These are phyloP conservation scores for Dactylellina sp. DNA, from an alignment of 2,329 filamentous ascomycete species.

Conservation along the genomic window DNA sequence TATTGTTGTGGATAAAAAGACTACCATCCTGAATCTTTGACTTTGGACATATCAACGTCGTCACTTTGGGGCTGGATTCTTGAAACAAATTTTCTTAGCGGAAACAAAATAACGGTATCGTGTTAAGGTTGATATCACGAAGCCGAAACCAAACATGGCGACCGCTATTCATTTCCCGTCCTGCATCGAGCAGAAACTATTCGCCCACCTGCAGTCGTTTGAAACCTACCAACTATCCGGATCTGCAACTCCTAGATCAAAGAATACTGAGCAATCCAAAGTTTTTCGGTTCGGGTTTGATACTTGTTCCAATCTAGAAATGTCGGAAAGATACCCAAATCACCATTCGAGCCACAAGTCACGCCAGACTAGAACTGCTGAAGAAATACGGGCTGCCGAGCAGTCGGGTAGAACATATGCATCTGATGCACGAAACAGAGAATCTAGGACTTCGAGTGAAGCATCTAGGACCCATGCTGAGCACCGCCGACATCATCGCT, in stretches of 20 bases:
- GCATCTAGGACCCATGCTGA: too few relatives aligned
- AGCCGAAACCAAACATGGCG: background rate
- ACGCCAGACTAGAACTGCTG: background rate
- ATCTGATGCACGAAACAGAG: too few relatives aligned
- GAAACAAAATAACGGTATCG: too few relatives aligned
- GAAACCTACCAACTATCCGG: background rate
- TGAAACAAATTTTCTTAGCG: too few relatives aligned
- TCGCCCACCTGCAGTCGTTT: background rate
- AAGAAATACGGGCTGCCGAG: background rate
- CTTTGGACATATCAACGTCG: too few relatives aligned
- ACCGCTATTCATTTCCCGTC: background rate
- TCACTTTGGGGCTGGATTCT: too few relatives aligned
- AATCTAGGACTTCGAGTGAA: too few relatives aligned
- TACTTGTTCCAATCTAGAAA: background rate
- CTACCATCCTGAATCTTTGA: too few relatives aligned
- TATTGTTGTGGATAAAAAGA: too few relatives aligned
- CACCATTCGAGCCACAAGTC: background rate
- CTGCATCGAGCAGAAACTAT: background rate
- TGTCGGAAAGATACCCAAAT: background rate
- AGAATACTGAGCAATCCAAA: background rate
- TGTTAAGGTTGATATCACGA: background rate
- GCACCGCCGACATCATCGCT: too few relatives aligned
- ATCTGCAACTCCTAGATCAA: background rate
- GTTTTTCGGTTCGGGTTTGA: background rate
- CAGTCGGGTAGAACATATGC: too few relatives aligned